Evolutionary conservation across 2,329 filamentous ascomycete species (phyloP).

Genomic region (Ophiocordyceps camponoti-rufipedis): DNA sequence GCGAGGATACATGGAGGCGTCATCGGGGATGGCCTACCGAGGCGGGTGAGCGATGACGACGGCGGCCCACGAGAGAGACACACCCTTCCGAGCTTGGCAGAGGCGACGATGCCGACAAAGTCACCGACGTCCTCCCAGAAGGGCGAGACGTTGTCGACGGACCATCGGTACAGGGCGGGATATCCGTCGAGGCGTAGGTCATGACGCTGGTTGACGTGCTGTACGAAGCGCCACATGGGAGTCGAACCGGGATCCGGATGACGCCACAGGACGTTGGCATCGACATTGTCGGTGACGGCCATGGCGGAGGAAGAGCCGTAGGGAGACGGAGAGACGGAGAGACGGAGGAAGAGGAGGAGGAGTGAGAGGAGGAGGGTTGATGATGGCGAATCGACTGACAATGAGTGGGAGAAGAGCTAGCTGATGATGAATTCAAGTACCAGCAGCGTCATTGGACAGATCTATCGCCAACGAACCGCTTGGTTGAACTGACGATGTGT

Average conservation of each 20-base stretch:
- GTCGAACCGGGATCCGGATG: conserved; percentile 50
- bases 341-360: neutral
- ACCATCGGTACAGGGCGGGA: conserved; percentile 69
- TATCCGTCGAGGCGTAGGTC: conserved; percentile 46
- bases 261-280: conserved; percentile 44
- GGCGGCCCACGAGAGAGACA: neutral
- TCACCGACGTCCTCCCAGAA: conserved; percentile 85
- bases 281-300: conserved; percentile 2
- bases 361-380: neutral
- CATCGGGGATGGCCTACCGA: conserved; percentile 44
- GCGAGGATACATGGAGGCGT: conserved; percentile 64
- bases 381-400: neutral
- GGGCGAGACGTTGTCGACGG: conserved; percentile 49
- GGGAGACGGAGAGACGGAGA: neutral
- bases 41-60: neutral
- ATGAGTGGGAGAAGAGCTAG: neutral
- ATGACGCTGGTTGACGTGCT: conserved; percentile 50
- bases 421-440: neutral
- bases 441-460: neutral
- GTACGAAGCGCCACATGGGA: conserved; percentile 54
- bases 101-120: conserved; percentile 58
- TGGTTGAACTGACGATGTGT: too few relatives aligned
- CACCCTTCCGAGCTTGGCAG: conserved; percentile 42
- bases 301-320: conserved; percentile 1
- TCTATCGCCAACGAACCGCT: too few relatives aligned